A percentile compares a stretch with the other conserved stretches of the same genome.
These are phyloP conservation scores for Venturia nashicola DNA, from an alignment of 2,329 filamentous ascomycete genomes.

Conservation along the genomic window DNA sequence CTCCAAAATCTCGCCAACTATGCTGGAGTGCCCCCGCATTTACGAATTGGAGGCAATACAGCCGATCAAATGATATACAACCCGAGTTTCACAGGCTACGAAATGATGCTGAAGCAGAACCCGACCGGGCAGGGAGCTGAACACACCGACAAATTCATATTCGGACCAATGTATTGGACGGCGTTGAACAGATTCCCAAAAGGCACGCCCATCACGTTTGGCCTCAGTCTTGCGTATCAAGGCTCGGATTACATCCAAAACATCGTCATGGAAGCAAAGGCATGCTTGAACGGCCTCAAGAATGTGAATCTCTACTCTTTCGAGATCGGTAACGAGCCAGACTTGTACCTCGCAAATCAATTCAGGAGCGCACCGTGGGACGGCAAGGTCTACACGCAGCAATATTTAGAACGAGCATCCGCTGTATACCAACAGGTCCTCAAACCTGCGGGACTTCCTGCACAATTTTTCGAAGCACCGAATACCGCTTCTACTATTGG, in stretches of 20 bases:
- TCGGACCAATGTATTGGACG: conserved; percentile 36
- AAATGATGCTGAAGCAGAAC: conserved; percentile 28
- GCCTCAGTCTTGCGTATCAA: conserved; percentile 37
- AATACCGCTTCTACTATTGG: conserved; percentile 39
- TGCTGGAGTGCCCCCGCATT: conserved; percentile 35
- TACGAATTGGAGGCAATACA: conserved; percentile 40
- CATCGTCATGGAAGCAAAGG: conserved; percentile 30
- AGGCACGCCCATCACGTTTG: conserved; percentile 37
- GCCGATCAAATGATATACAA: conserved; percentile 38
- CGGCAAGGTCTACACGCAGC: conserved; percentile 30
- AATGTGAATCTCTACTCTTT: conserved; percentile 29
- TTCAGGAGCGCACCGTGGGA: conserved; percentile 33
- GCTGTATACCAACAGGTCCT: conserved; percentile 34
- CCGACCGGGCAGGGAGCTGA: conserved; percentile 27
- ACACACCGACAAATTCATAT: conserved; percentile 30
- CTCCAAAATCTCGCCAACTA: conserved; percentile 37
- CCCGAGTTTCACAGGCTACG: conserved; percentile 17
- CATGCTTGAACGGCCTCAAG: conserved; percentile 23
- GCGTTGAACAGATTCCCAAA: conserved; percentile 37
- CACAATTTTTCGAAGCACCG: conserved; percentile 37
- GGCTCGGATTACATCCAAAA: conserved; percentile 30
- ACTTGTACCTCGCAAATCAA: conserved; percentile 30
- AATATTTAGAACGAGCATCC: conserved; percentile 34
- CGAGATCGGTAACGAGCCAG: conserved; percentile 33
- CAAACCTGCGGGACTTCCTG: conserved; percentile 25